These are phyloP conservation scores for Scytalidium lignicola DNA, from an alignment of 2,329 filamentous ascomycete genomes.

Conservation along the genomic window DNA sequence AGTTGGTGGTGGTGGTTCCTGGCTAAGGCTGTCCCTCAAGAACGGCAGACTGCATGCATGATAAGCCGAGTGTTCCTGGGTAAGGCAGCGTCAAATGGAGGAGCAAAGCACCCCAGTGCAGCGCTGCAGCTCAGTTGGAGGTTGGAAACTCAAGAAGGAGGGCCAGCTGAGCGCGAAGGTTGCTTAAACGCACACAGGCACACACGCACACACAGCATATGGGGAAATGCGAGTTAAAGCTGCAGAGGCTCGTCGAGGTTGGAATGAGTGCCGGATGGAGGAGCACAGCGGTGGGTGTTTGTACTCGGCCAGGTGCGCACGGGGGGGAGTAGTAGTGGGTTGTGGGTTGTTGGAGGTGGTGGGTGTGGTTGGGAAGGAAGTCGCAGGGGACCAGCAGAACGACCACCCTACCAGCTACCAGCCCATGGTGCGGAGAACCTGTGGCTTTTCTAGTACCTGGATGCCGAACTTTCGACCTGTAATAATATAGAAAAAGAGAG, in stretches of 20 bases:
- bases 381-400: constrained; percentile 6
- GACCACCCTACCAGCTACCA: neutral
- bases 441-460: constrained; percentile 18
- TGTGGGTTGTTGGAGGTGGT: neutral
- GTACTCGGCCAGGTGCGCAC: neutral
- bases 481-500: no score
- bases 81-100: constrained; percentile 21
- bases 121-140: constrained; percentile 23
- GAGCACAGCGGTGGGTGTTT: constrained; percentile 8
- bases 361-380: constrained; percentile 1
- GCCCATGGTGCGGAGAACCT: constrained; percentile 10
- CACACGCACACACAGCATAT: constrained; percentile 19
- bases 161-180: constrained; percentile 16
- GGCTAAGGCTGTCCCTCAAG: constrained; percentile 28
- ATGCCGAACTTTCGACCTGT: constrained; percentile 11
- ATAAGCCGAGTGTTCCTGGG: constrained; percentile 29
- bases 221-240: constrained; percentile 16
- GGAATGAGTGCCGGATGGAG: constrained; percentile 7
- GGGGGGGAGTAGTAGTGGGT: neutral
- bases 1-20: constrained; percentile 17
- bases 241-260: constrained; percentile 13
- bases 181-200: constrained; percentile 22
- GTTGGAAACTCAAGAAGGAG: constrained; percentile 10
- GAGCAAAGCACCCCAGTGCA: constrained; percentile 23
- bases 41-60: constrained; percentile 31